phyloP scores from a whole-genome alignment of 2,329 filamentous ascomycete genomes.

The Sclerotinia sclerotiorum region DNA sequence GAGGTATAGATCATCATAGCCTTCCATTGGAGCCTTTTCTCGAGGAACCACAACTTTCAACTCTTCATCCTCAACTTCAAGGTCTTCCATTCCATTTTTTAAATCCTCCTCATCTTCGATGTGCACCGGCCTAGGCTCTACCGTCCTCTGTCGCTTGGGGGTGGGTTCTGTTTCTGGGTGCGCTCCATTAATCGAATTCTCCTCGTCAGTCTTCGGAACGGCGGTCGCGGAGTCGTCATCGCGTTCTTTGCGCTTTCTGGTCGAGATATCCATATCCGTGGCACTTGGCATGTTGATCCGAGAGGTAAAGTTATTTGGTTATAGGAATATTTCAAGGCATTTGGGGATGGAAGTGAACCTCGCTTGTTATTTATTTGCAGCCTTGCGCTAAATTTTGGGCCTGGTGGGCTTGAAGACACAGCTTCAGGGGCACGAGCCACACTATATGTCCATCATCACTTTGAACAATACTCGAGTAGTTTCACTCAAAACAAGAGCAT shows the following conservation, averaged over 20 bases:
- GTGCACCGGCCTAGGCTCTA: constrained; percentile 15
- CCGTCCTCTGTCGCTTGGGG: constrained; percentile 19
- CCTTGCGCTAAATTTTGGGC: constrained; percentile 21
- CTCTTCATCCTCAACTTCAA: constrained; percentile 41
- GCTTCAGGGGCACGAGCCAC: constrained; percentile 1
- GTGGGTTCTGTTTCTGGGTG: constrained; percentile 16
- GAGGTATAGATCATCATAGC: constrained; percentile 94
- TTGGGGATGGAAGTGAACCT: constrained; percentile 11
- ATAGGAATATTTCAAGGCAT: background rate
- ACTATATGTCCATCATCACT: too few relatives aligned
- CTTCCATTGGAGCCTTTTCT: constrained; percentile 76
- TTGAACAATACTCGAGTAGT: too few relatives aligned
- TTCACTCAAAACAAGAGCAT: background rate
- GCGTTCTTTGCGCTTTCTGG: constrained; percentile 21
- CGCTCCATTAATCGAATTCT: background rate
- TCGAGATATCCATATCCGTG: constrained; percentile 14
- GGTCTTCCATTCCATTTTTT: constrained; percentile 36
- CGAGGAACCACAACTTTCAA: constrained; percentile 50
- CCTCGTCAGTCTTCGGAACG: background rate
- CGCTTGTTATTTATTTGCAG: constrained; percentile 24
- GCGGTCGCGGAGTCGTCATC: constrained; percentile 3
- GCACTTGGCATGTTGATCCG: background rate
- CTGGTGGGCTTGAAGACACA: background rate
- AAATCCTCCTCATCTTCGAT: constrained; percentile 31
- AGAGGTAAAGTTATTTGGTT: background rate